Evolutionary conservation across 2,329 filamentous ascomycete genomes (phyloP).

Genomic region (Fusarium mundagurra): DNA sequence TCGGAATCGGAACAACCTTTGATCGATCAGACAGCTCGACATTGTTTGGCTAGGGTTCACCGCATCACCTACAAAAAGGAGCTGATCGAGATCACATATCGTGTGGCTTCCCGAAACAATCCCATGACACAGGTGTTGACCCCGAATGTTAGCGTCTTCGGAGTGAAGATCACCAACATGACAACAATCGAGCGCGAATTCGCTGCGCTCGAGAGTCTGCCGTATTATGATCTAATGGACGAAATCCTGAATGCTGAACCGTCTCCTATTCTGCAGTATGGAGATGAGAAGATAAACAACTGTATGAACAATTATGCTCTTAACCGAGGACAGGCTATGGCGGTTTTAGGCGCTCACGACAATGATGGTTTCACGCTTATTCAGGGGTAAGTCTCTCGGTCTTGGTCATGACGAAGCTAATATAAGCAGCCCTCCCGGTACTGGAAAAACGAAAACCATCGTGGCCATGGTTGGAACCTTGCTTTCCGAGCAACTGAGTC

Average conservation of each 20-base stretch:
- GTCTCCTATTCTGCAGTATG: conserved; percentile 85
- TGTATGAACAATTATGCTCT: conserved; percentile 82
- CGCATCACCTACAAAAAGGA: conserved; percentile 83
- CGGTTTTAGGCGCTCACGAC: conserved; percentile 89
- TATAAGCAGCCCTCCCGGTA: conserved; percentile 80
- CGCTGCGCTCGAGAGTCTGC: conserved; percentile 86
- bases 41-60: conserved; percentile 88
- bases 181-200: conserved; percentile 96
- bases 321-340: conserved; percentile 89
- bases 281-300: conserved; percentile 74
- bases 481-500: conserved; percentile 50
- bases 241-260: conserved; percentile 91
- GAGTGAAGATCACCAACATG: conserved; percentile 89
- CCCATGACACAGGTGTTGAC: conserved; percentile 71
- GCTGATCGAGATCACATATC: conserved; percentile 84
- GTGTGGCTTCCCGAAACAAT: conserved; percentile 75
- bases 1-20: conserved; percentile 79
- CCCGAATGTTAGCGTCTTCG: conserved; percentile 76
- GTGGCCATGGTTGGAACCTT: conserved; percentile 94
- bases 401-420: conserved; percentile 40
- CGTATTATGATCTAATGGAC: conserved; percentile 95
- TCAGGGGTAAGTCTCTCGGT: conserved; percentile 71
- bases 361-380: conserved; percentile 98
- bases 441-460: conserved; percentile 98
- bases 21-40: conserved; percentile 70